A percentile compares a stretch with the other conserved stretches of the same genome.
These are phyloP conservation scores for Cyamopsis tetragonoloba DNA, from an alignment of 306 rosid genomes.

Conservation along the genomic window DNA sequence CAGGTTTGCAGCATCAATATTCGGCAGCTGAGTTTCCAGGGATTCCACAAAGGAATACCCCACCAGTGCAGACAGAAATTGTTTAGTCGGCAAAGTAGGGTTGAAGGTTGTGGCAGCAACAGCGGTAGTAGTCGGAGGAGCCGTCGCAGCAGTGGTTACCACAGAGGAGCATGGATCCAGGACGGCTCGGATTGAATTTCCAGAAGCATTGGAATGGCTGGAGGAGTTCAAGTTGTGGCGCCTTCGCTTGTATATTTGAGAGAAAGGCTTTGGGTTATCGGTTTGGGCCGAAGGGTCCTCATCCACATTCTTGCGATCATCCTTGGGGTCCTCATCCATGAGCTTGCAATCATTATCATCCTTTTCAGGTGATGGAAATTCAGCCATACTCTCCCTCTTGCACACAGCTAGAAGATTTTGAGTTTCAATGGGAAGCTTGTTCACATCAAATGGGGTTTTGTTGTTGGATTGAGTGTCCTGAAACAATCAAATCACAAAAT, in stretches of 20 bases:
- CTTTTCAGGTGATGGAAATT: conserved; percentile 47
- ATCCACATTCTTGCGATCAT: no score
- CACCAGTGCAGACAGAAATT: conserved; percentile 83
- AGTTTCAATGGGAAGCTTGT: conserved; percentile 59
- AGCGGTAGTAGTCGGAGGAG: conserved; percentile 28
- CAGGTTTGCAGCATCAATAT: conserved; percentile 38
- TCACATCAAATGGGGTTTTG: conserved; percentile 45
- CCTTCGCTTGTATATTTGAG: conserved; percentile 71
- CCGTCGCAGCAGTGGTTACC: conserved; percentile 58
- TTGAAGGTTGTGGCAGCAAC: conserved; percentile 24
- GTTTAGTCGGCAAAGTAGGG: conserved; percentile 50
- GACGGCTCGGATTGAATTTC: conserved; percentile 48
- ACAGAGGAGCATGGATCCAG: conserved; percentile 78
- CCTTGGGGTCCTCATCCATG: conserved; percentile 48
- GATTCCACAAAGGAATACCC: conserved; percentile 81
- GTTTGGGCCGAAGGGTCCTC: conserved; percentile 45
- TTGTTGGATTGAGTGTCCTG: conserved; percentile 62
- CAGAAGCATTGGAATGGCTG: conserved; percentile 54
- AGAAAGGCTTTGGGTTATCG: conserved; percentile 57
- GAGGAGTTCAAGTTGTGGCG: conserved; percentile 54
- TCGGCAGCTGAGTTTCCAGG: conserved; percentile 50
- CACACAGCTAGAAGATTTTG: conserved; percentile 52
- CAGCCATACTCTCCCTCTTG: conserved; percentile 75
- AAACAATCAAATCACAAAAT: conserved; percentile 20
- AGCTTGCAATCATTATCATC: conserved; percentile 22